Evolutionary conservation across 306 rosid genomes (phyloP), one percentile per base, ranked within the genome.

Genomic region (Pachyrhizus erosus): DNA sequence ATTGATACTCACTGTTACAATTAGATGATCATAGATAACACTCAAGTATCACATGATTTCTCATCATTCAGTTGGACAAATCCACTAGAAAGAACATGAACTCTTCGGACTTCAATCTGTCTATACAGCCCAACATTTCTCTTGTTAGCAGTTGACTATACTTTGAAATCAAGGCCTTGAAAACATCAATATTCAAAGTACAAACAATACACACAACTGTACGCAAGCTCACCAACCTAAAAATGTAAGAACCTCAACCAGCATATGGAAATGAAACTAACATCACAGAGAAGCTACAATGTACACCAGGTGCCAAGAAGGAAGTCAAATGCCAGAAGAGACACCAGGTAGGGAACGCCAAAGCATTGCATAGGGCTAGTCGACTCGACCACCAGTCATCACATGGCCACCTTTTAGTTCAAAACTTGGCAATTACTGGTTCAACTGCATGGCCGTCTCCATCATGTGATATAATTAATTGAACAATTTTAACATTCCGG

Each of bases 401-500:
- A 43, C 33, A n/a, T 29, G 46, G 55, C 68, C 68, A 68, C 76
- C 60, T 14, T 66, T 71, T 43, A 52, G 76, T 70, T 21, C 68
- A 65, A 20, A 51, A 62, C 82, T 80, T 17, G 45, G 43, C 31
- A 76, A 82, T 83, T 76, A 76, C 77, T 27, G 78, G 72, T 62
- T 81, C 70, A 66, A 51, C 54, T 71, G 84, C 84, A 18, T 37
- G 21, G 29, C 20, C 58, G 23, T 78, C 82, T 39, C 78, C 43
- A 54, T 54, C 33, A 24, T 39, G 46, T 9, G 49, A 45, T 65
- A 58, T 69, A 70, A 61, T 45, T 14, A 40, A 51, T 61, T 57
- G 45, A 70, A 54, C 52, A 51, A 52, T 58, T 58, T 81, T 77
- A 96, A 87, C 97, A 90, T 1, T 96, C 99, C 0, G 97, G 97